A percentile compares a stretch with the other conserved stretches of the same genome.
These are phyloP conservation scores for Phaffia tasmanica DNA, from an alignment of 768 basidiomycete genomes.

Conservation along the genomic window DNA sequence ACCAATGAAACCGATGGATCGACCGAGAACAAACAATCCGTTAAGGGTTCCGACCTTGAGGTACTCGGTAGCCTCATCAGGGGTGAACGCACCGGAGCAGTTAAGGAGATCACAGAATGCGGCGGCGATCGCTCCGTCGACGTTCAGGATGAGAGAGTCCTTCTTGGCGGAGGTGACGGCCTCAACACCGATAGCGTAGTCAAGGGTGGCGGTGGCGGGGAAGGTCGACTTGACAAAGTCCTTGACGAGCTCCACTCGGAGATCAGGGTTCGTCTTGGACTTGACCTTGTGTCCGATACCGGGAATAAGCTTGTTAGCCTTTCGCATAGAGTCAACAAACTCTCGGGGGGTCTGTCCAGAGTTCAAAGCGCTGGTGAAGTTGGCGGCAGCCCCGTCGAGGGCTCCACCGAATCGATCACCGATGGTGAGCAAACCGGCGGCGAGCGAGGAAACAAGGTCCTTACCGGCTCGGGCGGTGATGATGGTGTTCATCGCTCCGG, in stretches of 20 bases:
- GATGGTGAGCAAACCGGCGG: constrained; percentile 92
- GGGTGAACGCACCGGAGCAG: constrained; percentile 84
- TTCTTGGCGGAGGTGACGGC: constrained; percentile 97
- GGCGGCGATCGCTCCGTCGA: constrained; percentile 54
- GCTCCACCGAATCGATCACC: constrained; percentile 98
- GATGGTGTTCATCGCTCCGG: constrained; percentile 94
- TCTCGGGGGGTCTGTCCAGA: constrained; percentile 92
- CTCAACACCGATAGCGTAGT: constrained; percentile 77
- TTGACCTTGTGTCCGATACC: constrained; percentile 99
- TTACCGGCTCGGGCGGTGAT: constrained; percentile 99
- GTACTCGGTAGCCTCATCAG: constrained; percentile 94
- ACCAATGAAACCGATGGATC: constrained; percentile 75
- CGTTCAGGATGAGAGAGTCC: constrained; percentile 42
- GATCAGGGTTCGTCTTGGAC: constrained; percentile 90
- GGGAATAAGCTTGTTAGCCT: constrained; percentile 89
- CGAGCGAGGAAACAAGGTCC: constrained; percentile 91
- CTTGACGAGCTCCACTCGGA: constrained; percentile 52
- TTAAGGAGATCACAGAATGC: constrained; percentile 92
- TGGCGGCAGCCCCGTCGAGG: constrained; percentile 87
- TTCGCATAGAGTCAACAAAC: constrained; percentile 87
- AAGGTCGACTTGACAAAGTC: constrained; percentile 92
- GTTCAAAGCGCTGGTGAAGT: constrained; percentile 88
- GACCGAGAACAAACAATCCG: constrained; percentile 92
- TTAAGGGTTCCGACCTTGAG: constrained; percentile 85
- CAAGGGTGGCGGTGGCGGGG: constrained; percentile 50